Evolutionary conservation across 306 rosid genomes (phyloP), one percentile per base, ranked within the genome.

Genomic region (Citrullus amarus): DNA sequence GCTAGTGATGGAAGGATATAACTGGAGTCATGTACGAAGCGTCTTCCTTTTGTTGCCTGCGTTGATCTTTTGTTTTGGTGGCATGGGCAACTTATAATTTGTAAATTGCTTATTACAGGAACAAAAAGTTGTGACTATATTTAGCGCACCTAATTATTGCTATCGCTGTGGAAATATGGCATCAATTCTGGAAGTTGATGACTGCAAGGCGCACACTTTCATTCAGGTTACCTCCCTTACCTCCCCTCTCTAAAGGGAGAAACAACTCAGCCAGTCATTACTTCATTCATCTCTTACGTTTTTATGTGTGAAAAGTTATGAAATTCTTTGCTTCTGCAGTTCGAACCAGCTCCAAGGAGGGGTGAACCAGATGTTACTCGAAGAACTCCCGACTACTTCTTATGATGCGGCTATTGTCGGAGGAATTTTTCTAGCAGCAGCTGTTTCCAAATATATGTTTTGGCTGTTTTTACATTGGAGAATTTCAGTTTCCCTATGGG

Each of bases 121-220:
- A 81, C 93, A 91, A 93, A 91, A 93, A 86, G 97, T 93, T 70
- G 98, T 93, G 68, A 93, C 98, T 30, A 93, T 93, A 78, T 93
- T 93, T 79, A 91, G 96, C 78, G 98, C 98, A 46, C 98, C 98
- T 32, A 93, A 93, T 85, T 93, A 93, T 80, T 91, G 98, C 63
- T 93, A 93, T 82, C 97, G 97, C 69, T 91, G 96, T 79, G 98
- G 98, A 69, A 93, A 93, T 86, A 93, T 91, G 98, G 98, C 98
- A 51, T 93, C 98, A 63, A 90, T 93, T 80, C 89, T 93, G 71
- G 98, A 93, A 81, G 97, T 93, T 51, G 98, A 91, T 78, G 98
- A 93, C 84, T 91, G 97, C 97, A 89, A 89, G 72, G 96, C 89
- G 77, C 98, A 91, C 82, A 91, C 93, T n/a, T 93, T 93, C 87